Percentiles rank a stretch among this genome's conserved stretches.
Evolutionary conservation across 306 rosid genomes (phyloP).

Genomic region (Castanea mollissima): DNA sequence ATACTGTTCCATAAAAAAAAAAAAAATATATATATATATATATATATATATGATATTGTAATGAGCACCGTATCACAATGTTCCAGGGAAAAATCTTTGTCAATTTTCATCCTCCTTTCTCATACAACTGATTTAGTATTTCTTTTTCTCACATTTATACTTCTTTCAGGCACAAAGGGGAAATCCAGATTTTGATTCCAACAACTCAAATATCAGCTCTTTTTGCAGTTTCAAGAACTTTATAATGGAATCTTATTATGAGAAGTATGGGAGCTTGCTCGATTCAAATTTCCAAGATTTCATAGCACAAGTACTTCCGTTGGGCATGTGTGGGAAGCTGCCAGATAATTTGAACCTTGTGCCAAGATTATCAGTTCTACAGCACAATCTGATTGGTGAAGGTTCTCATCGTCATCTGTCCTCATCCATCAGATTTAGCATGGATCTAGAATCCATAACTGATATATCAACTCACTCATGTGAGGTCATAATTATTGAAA

Average conservation of each 20-base stretch:
- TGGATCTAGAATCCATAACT: slow-evolving; percentile 23
- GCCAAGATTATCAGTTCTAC: slow-evolving; percentile 37
- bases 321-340: slow-evolving; percentile 38
- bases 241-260: slow-evolving; percentile 58
- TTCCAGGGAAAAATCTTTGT: not conserved
- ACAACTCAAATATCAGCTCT: slow-evolving; percentile 9
- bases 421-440: slow-evolving; percentile 46
- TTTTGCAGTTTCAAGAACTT: slow-evolving; percentile 32
- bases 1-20: too few relatives aligned
- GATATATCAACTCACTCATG: slow-evolving; percentile 41
- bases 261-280: slow-evolving; percentile 29
- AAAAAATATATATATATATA: too few relatives aligned
- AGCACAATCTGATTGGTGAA: slow-evolving; percentile 58
- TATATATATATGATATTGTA: not conserved
- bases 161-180: slow-evolving; percentile 44
- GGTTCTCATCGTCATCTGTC: slow-evolving; percentile 74
- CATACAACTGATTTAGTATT: not conserved
- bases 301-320: slow-evolving; percentile 47
- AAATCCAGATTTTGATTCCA: slow-evolving; percentile 24
- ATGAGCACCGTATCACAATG: not conserved
- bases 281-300: slow-evolving; percentile 58
- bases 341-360: slow-evolving; percentile 32
- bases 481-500: slow-evolving; percentile 61
- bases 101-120: too few relatives aligned
- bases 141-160: slow-evolving; percentile 4